Evolutionary conservation across 306 rosid genomes (phyloP), one percentile per base, ranked within the genome.

Genomic region (Malus asiatica): DNA sequence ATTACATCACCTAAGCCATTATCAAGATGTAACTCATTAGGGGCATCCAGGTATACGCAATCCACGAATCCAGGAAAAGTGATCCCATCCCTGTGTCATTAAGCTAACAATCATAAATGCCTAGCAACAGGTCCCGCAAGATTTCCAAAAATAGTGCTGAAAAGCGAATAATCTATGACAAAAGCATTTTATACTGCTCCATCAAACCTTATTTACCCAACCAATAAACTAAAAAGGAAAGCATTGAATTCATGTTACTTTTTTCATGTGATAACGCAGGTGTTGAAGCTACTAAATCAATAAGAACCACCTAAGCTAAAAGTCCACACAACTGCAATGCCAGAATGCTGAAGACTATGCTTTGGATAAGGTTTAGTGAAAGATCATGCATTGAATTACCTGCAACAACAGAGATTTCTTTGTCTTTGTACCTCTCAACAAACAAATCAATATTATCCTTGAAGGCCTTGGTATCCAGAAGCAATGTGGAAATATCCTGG

Each of bases 41-140:
- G 92, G 59, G 96, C 76, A 16, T 86, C 88, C 66, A 95, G 87
- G 86, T 90, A 92, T 60, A 95, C 52, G 32, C 97, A 95, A 78
- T 95, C 98, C 58, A 95, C 91, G 83, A 92, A 95, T 92, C 97
- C 98, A 65, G 98, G 98, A 81, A 92, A 95, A 82, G 89, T 84
- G 76, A 95, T 87, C 29, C 72, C 82, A 55, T 95, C 93, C 88
- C 98, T 95, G 91, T 78, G 77, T 78, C 57, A 22, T 55, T 55
- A 53, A 73, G 76, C 63, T 27, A 63, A 42, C 60, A 18, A 29
- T 79, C 68, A 76, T 74, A 76, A 68, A 62, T 12, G 3, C 51
- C 62, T 8, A 46, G 35, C 55, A 77, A 38, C 52, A 5, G 35
- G 10, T 67, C 12, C 32, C 45, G 40, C 71, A 85, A 32, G 8